Percentiles rank a stretch among this genome's conserved stretches.
Evolutionary conservation across 2,329 filamentous ascomycete species (phyloP).

Genomic region (Aureobasidium sp.): DNA sequence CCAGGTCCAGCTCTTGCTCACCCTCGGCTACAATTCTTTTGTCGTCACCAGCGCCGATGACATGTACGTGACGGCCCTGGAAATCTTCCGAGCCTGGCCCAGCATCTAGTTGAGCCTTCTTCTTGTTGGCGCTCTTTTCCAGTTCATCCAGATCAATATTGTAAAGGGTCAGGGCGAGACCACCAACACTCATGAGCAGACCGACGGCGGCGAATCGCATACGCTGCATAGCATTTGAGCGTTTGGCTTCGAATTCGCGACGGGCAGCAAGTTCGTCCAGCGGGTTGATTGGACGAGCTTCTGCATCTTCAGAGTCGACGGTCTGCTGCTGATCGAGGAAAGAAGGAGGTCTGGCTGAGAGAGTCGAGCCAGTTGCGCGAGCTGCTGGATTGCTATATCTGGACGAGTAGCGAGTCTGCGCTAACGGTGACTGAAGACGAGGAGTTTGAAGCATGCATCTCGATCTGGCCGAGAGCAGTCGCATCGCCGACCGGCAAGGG

Average conservation of each 20-base stretch:
- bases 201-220: constrained; percentile 33
- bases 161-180: constrained; percentile 24
- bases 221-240: constrained; percentile 25
- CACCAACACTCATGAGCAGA: constrained; percentile 27
- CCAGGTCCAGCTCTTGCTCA: constrained; percentile 59
- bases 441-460: constrained; percentile 11
- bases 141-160: constrained; percentile 30
- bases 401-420: constrained; percentile 21
- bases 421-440: not conserved
- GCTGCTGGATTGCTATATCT: constrained; percentile 30
- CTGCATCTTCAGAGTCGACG: constrained; percentile 1
- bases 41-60: constrained; percentile 56
- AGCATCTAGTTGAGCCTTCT: constrained; percentile 28
- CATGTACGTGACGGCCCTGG: constrained; percentile 49
- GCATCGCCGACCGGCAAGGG: constrained; percentile 16
- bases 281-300: constrained; percentile 17
- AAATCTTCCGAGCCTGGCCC: constrained; percentile 33
- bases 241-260: constrained; percentile 25
- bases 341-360: constrained; percentile 14
- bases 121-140: constrained; percentile 23
- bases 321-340: constrained; percentile 10
- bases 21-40: constrained; percentile 40
- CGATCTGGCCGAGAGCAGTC: constrained; percentile 17
- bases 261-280: constrained; percentile 23
- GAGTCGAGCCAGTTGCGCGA: constrained; percentile 22